Evolutionary conservation across 352 stramenopile genomes (phyloP).

Genomic region (Phytopythium oedochilum): DNA sequence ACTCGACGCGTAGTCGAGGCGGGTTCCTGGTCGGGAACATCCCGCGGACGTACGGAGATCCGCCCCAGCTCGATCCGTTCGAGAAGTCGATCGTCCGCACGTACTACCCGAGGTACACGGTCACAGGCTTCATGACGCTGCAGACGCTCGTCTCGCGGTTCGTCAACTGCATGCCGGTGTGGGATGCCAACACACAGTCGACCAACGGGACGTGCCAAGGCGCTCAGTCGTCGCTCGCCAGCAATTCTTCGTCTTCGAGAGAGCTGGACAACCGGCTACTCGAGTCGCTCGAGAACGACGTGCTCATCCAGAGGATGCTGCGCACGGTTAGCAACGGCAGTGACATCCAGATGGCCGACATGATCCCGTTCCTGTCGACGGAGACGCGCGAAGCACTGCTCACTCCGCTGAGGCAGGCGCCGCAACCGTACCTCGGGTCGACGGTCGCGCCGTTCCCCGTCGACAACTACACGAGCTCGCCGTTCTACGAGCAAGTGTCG

Average conservation of each 20-base stretch:
- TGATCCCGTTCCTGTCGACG: slow-evolving; percentile 9
- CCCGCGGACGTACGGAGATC: slow-evolving; percentile 19
- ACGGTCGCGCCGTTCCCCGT: slow-evolving; percentile 35
- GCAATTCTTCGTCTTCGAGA: slow-evolving; percentile 6
- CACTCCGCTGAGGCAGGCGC: slow-evolving; percentile 28
- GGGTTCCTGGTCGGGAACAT: slow-evolving; percentile 18
- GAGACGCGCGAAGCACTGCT: slow-evolving; percentile 20
- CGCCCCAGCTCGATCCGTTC: slow-evolving; percentile 14
- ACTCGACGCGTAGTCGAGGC: slow-evolving; percentile 31
- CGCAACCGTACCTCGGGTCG: slow-evolving; percentile 33
- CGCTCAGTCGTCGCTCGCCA: slow-evolving; percentile 22
- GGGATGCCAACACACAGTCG: slow-evolving; percentile 15
- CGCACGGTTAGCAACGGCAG: slow-evolving; percentile 9
- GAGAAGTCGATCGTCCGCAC: slow-evolving; percentile 15
- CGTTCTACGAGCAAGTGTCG: slow-evolving; percentile 55
- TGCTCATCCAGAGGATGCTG: slow-evolving; percentile 33
- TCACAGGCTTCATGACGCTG: slow-evolving; percentile 42
- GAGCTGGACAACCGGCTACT: slow-evolving; percentile 28
- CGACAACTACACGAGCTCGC: slow-evolving; percentile 25
- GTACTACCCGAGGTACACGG: slow-evolving; percentile 19
- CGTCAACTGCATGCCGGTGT: slow-evolving; percentile 25
- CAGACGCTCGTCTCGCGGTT: slow-evolving; percentile 45
- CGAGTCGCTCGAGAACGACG: slow-evolving; percentile 27
- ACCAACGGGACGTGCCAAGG: slow-evolving; percentile 41
- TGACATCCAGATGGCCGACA: slow-evolving; percentile 8